Conservation (phyloP, 2,329 filamentous ascomycete genomes). For the Plectosphaerella plurivora region DNA sequence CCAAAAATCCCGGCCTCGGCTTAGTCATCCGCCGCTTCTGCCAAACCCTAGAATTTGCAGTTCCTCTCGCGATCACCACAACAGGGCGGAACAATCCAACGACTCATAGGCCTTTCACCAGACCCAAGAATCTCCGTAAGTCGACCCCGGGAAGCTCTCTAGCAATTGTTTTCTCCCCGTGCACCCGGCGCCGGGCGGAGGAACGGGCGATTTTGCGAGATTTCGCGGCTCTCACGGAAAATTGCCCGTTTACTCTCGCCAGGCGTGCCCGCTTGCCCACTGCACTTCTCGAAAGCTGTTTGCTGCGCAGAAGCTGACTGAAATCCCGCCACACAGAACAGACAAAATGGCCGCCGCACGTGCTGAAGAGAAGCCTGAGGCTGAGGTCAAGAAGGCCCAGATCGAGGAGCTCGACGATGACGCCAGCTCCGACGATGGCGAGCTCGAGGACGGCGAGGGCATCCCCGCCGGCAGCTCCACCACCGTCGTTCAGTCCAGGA, state of each 20-base stretch:
- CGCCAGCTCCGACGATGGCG: constrained; percentile 71
- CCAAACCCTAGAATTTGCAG: constrained; percentile 9
- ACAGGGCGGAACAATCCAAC: neutral
- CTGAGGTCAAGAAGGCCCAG: constrained; percentile 77
- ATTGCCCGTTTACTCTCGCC: too few relatives aligned
- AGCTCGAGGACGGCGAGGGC: constrained; percentile 71
- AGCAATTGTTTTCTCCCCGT: too few relatives aligned
- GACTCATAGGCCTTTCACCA: too few relatives aligned
- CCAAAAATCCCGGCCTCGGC: neutral
- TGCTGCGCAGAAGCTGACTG: constrained; percentile 15
- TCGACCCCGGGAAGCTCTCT: neutral
- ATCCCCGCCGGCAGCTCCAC: constrained; percentile 73
- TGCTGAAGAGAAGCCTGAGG: constrained; percentile 95
- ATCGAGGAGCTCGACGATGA: constrained; percentile 69
- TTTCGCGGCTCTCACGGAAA: too few relatives aligned
- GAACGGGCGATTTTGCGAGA: too few relatives aligned
- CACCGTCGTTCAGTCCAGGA: constrained; percentile 92
- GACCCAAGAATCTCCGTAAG: neutral
- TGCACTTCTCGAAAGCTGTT: too few relatives aligned
- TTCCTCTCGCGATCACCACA: neutral
- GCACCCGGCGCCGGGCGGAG: too few relatives aligned
- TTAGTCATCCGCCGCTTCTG: neutral
- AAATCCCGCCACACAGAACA: constrained; percentile 25
- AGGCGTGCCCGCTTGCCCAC: too few relatives aligned
- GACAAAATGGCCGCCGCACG: constrained; percentile 91